These are phyloP conservation scores for Aspergillus amoenus DNA, from an alignment of 2,329 filamentous ascomycete species.

Conservation along the genomic window DNA sequence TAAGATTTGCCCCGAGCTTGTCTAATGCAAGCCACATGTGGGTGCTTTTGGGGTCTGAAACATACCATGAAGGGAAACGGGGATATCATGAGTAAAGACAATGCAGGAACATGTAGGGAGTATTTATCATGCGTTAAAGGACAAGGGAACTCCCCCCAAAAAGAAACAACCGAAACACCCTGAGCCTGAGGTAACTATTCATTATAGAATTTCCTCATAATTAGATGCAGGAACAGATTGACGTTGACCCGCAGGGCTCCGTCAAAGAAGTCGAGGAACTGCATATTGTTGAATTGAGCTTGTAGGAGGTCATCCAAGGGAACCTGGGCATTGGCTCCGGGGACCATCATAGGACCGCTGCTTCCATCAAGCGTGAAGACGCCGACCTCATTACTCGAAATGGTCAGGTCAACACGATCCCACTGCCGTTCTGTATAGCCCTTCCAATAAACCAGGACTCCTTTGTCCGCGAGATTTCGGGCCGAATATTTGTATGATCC, in stretches of 20 bases:
- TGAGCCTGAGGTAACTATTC: slow-evolving; percentile 32
- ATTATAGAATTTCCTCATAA: slow-evolving; percentile 98
- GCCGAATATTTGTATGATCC: slow-evolving; percentile 97
- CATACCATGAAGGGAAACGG: slow-evolving; percentile 14
- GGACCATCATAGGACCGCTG: slow-evolving; percentile 91
- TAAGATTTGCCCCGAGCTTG: not conserved
- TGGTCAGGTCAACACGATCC: slow-evolving; percentile 90
- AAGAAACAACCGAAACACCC: slow-evolving; percentile 13
- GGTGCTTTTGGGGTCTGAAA: slow-evolving; percentile 13
- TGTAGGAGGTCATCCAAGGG: slow-evolving; percentile 91
- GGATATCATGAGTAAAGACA: slow-evolving; percentile 12
- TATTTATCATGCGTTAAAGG: slow-evolving; percentile 12
- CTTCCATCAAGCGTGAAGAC: slow-evolving; percentile 91
- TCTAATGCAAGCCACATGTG: not conserved
- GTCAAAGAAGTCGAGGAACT: slow-evolving; percentile 95
- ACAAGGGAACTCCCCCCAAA: slow-evolving; percentile 7
- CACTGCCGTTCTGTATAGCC: slow-evolving; percentile 80
- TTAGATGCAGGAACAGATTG: slow-evolving; percentile 90
- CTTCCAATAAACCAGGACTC: slow-evolving; percentile 88
- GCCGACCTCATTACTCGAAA: slow-evolving; percentile 90
- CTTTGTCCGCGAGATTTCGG: slow-evolving; percentile 84
- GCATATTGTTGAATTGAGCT: slow-evolving; percentile 94
- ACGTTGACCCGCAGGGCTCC: slow-evolving; percentile 87
- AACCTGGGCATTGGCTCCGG: slow-evolving; percentile 83
- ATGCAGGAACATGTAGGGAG: slow-evolving; percentile 9